Evolutionary conservation across 169 alveolate genomes (phyloP).

Genomic region (Babesia ovata): DNA sequence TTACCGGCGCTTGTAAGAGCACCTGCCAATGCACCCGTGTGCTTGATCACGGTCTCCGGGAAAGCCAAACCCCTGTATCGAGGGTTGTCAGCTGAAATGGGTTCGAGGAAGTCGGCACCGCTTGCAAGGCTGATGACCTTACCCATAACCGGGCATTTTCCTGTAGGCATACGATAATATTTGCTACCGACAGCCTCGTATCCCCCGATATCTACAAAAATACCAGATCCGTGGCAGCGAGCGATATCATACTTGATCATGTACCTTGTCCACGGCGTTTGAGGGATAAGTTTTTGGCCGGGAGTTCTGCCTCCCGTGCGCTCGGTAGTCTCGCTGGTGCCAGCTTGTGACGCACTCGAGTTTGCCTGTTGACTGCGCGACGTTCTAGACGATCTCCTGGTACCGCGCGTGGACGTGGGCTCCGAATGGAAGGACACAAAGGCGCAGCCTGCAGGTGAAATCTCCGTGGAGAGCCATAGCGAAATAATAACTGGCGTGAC

Average conservation of each 20-base stretch:
- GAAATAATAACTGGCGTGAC: neutral
- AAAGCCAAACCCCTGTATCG: conserved; percentile 71
- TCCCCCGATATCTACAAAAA: conserved; percentile 77
- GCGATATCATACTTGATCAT: conserved; percentile 76
- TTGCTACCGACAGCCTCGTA: conserved; percentile 56
- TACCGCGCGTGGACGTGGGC: neutral
- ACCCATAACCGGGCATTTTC: conserved; percentile 81
- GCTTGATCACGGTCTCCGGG: conserved; percentile 42
- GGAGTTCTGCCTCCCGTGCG: neutral
- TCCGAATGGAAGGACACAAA: conserved; percentile 1
- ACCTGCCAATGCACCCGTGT: neutral
- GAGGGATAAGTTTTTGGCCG: neutral
- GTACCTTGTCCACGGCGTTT: conserved; percentile 61
- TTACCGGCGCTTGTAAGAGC: conserved; percentile 1
- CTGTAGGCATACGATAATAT: conserved; percentile 73
- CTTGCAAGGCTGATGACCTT: conserved; percentile 66
- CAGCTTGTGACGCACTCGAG: neutral
- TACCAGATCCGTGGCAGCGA: conserved; percentile 73
- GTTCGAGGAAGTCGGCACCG: conserved; percentile 67
- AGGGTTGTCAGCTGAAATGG: conserved; percentile 60
- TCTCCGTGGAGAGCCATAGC: neutral
- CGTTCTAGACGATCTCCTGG: neutral
- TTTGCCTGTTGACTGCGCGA: neutral
- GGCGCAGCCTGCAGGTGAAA: neutral
- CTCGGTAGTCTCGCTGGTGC: neutral